Evolutionary conservation across 73 alveolate species (phyloP).

Genomic region (Breviolum minutum): DNA sequence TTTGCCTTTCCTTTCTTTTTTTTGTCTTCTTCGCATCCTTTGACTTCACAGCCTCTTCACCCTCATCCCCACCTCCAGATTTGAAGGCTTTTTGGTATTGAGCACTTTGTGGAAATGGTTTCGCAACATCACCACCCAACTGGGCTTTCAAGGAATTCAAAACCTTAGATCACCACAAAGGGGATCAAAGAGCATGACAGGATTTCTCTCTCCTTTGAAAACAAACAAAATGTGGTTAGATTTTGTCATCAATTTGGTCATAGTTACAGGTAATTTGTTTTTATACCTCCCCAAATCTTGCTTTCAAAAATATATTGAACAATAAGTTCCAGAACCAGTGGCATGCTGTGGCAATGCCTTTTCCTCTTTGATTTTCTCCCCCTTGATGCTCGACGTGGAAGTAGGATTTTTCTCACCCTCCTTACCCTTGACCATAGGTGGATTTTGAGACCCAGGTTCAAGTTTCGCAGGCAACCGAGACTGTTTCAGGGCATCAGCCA

Average conservation of each 20-base stretch:
- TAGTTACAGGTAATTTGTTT: no score
- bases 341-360: background rate
- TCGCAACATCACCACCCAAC: background rate
- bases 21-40: background rate
- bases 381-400: background rate
- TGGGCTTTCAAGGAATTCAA: background rate
- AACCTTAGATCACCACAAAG: background rate
- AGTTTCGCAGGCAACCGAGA: no score
- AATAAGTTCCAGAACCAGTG: no score
- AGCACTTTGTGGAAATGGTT: background rate
- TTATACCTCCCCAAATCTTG: no score
- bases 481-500: background rate
- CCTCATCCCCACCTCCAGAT: no score
- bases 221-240: background rate
- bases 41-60: no score
- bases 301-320: no score
- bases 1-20: background rate
- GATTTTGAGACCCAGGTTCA: background rate
- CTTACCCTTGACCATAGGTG: background rate
- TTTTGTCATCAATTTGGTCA: background rate
- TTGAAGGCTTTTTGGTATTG: background rate
- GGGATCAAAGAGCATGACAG: background rate
- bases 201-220: background rate
- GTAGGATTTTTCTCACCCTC: background rate
- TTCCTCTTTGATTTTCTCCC: background rate